Base-by-base conservation (phyloP, 164 flowering plant species). In the Magnolia changhungtana region DNA sequence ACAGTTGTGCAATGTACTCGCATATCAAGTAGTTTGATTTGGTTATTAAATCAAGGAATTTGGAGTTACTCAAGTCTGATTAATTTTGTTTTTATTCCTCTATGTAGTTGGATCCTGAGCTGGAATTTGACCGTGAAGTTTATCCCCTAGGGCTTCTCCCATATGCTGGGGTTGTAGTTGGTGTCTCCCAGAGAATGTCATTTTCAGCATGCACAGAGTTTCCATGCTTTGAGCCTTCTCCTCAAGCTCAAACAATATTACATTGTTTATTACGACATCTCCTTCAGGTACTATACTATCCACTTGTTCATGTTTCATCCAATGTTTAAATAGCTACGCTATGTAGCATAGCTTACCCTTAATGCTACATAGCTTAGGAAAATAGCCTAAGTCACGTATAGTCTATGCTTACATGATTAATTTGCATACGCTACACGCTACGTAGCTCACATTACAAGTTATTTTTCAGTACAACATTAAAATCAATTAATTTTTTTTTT, bases 121-220 rank as follows among this genome's bases (percentile, higher is more conserved):
- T 94, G 86, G 99, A 96, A 87, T 96, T 96, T 86, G 99, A 96
- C 81, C 96, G 97, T 73, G 99, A 96, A 85, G 92, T 96, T 27
- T 96, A 96, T 69, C 98, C 99, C 64, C 89, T 96, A 63, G 99
- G 99, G 27, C 95, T 96, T 82, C 94, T 94, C 83, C 97, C 98
- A 74, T 90, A 90, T 86, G 99, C 92, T 74, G 98, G 99, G 69
- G 92, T 96, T 37, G 97, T 96, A 20, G 98, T 96, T 82, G 99
- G 99, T 74, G 92, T 94, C 77, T 90, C 93, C 71, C 99, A 96
- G 81, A 87, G 99, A 84, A 84, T 96, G 93, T 92, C 97, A 59
- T 92, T 96, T 88, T 88, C 97, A 52, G 90, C 96, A 81, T 88
- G 93, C 84, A 90, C 98, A 74, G 99, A 96, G 83, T 96, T 96